Evolutionary conservation across 2,329 filamentous ascomycete genomes (phyloP), one percentile per base, ranked within the genome.

Genomic region (Penicillium hesseltinei): DNA sequence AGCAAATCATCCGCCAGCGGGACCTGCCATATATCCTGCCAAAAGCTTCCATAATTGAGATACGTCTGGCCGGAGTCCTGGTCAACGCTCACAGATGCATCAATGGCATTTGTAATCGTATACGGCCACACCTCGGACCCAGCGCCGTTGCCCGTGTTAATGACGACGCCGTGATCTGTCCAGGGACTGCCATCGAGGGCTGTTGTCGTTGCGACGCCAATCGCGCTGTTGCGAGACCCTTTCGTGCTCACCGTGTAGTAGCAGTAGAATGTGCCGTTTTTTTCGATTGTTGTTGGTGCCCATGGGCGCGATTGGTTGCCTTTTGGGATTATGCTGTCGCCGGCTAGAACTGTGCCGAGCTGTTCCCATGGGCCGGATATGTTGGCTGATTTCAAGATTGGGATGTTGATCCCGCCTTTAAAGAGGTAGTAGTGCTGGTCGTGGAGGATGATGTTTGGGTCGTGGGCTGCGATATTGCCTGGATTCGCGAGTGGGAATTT

Each of bases 31-130:
- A 76, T 70, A 15, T 69, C 68, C 19, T 69, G 58, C 71, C 71
- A 75, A 56, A 65, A 75, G 45, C 73, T 75, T 6, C 73, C 73
- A 15, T 64, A 75, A 19, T 66, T 65, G 27, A 76, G 53, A 49
- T 73, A 74, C 0, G 69, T 65, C 23, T 66, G 54, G 2, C 64
- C 64, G 2, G 66, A 65, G 1, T 52, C 29, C 2, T 66, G 64
- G 9, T 72, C 71, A 0, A 59, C 53, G 7, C 74, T 67, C 23
- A 74, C 70, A 0, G 72, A 63, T 5, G 69, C 61, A 54, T 76
- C 73, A 27, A 76, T 75, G 9, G 73, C 72, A 54, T 76, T 76
- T 7, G 72, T 67, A n/a, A 64, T 59, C 2, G 62, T 73, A 29
- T 71, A 74, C 7, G 73, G 73, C 40, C 62, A 70, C 3, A 68